These are phyloP conservation scores for Pleurotus giganteus DNA, from an alignment of 768 basidiomycete species.

Conservation along the genomic window DNA sequence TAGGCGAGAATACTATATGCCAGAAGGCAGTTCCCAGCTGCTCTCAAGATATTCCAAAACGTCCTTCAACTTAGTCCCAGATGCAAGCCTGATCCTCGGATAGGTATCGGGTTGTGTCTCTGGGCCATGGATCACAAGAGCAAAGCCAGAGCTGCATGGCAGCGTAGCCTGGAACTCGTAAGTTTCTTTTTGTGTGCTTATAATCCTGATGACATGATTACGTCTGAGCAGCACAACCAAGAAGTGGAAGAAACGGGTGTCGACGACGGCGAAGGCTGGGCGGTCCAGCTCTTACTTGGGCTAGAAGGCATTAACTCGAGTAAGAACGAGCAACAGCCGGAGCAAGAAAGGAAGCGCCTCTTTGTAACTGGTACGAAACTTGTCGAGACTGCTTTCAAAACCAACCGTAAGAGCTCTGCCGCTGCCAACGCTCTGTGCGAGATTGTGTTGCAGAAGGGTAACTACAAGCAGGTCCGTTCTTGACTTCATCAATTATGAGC, in stretches of 20 bases:
- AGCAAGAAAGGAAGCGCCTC: constrained; percentile 58
- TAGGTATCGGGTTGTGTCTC: constrained; percentile 92
- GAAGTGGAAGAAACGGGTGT: constrained; percentile 48
- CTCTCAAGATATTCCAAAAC: constrained; percentile 84
- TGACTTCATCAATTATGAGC: background rate
- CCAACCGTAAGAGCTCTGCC: constrained; percentile 72
- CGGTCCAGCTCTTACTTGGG: constrained; percentile 80
- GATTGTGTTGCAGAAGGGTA: constrained; percentile 71
- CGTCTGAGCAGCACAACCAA: constrained; percentile 10
- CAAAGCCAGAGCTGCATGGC: constrained; percentile 88
- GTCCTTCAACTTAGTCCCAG: constrained; percentile 75
- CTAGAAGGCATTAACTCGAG: constrained; percentile 85
- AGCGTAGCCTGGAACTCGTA: constrained; percentile 83
- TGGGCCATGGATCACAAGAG: constrained; percentile 86
- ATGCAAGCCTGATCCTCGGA: constrained; percentile 88
- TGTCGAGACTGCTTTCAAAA: constrained; percentile 78
- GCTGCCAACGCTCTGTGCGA: constrained; percentile 85
- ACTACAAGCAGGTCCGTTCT: constrained; percentile 52
- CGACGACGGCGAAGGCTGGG: constrained; percentile 57
- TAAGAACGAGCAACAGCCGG: constrained; percentile 62
- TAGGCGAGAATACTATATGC: constrained; percentile 87
- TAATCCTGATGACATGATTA: background rate
- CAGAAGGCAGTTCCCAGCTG: constrained; percentile 69
- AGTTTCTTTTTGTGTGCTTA: constrained; percentile 24
- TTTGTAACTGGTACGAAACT: constrained; percentile 67